These are phyloP conservation scores for Marsdenia floribunda DNA, from an alignment of 257 asterid species.

Conservation along the genomic window DNA sequence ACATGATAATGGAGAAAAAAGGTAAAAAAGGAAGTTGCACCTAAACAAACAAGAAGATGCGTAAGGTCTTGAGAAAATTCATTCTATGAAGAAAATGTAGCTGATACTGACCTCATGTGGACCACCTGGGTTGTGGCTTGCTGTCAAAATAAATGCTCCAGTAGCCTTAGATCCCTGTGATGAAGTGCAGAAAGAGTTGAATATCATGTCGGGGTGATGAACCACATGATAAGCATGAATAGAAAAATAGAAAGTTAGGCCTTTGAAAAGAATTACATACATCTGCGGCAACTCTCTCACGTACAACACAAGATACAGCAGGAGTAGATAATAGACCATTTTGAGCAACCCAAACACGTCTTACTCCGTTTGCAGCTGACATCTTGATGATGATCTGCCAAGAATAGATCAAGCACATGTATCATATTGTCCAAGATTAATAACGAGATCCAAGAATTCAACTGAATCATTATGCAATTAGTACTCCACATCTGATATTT, in stretches of 20 bases:
- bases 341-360: conserved; percentile 97
- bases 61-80: conserved; percentile 11
- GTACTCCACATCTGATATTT: background rate
- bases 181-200: conserved; percentile 7
- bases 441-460: background rate
- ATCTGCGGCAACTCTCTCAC: conserved; percentile 80
- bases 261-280: conserved; percentile 42
- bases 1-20: background rate
- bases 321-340: conserved; percentile 90
- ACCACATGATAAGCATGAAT: background rate
- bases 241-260: conserved; percentile 8
- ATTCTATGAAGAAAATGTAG: conserved; percentile 15
- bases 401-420: conserved; percentile 1
- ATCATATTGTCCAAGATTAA: background rate
- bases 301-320: conserved; percentile 86
- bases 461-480: background rate
- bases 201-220: background rate
- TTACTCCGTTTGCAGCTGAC: conserved; percentile 95
- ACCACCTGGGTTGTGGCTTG: conserved; percentile 99
- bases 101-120: conserved; percentile 67
- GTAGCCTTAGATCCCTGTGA: conserved; percentile 85
- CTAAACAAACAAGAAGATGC: background rate
- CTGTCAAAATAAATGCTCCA: conserved; percentile 93
- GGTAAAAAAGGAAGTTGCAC: background rate
- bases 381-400: conserved; percentile 83